phyloP scores from a whole-genome alignment of 257 asterid genomes.

The Plantago elongata region DNA sequence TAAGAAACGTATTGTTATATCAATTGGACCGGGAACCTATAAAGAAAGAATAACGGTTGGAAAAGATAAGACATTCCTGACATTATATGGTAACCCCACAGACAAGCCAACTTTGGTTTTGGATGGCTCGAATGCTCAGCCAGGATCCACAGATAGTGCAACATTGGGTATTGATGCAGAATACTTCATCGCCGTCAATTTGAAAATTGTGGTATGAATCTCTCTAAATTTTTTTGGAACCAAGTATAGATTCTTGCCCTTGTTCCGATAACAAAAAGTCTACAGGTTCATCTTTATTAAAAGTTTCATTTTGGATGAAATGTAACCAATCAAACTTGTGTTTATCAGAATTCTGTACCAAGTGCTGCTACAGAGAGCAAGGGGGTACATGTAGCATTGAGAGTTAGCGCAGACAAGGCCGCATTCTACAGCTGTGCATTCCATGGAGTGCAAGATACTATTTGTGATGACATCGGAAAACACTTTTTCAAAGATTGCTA shows the following conservation, averaged over 20 bases:
- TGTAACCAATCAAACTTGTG: background rate
- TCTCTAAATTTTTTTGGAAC: too few relatives aligned
- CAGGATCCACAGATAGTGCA: too few relatives aligned
- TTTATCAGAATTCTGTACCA: background rate
- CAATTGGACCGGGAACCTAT: slow-evolving; percentile 44
- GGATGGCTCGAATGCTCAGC: slow-evolving; percentile 28
- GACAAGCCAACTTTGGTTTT: slow-evolving; percentile 34
- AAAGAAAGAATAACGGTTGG: slow-evolving; percentile 45
- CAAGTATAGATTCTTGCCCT: too few relatives aligned
- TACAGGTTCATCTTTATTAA: too few relatives aligned
- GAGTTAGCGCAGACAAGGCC: slow-evolving; percentile 42
- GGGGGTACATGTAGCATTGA: slow-evolving; percentile 35
- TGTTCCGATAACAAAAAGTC: too few relatives aligned
- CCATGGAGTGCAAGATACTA: slow-evolving; percentile 41
- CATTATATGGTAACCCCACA: slow-evolving; percentile 35
- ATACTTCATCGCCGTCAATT: slow-evolving; percentile 32
- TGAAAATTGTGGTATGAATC: slow-evolving; percentile 37
- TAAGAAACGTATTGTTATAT: slow-evolving; percentile 26
- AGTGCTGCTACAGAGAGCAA: slow-evolving; percentile 1
- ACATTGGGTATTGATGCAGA: too few relatives aligned
- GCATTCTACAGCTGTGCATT: slow-evolving; percentile 41
- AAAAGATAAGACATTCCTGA: slow-evolving; percentile 38
- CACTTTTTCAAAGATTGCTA: slow-evolving; percentile 44
- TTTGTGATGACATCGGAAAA: slow-evolving; percentile 39
- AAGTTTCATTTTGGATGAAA: too few relatives aligned